Base-by-base conservation (phyloP, 192 early-diverging fungal genomes). In the Podila epicladia region DNA sequence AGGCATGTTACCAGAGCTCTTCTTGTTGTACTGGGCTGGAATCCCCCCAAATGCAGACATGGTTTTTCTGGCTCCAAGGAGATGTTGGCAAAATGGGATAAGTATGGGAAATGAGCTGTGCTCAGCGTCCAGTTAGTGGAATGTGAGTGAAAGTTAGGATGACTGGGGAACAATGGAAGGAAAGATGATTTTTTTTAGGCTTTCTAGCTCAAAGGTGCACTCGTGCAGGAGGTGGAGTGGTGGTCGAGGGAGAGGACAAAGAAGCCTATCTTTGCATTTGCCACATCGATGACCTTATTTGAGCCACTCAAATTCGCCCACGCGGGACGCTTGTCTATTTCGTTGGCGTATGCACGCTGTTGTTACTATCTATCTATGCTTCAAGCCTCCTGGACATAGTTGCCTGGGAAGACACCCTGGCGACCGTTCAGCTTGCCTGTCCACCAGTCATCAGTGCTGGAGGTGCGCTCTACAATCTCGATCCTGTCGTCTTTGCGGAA, bases 361-460 rank as follows among this genome's bases (percentile, higher is more conserved):
- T 69, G 32, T 64, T 69, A 2, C 29, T 31, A 20, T 41, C n/a
- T 68, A 4, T 6, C 57, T 33, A 58, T n/a, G 24, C 55, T 59
- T 45, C 28, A 74, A 19, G 64, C 5, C 51, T 76, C 74, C 19
- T 76, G 74, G 1, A 76, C 74, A 61, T 76, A 76, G 33, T 60
- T 76, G 28, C 71, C 93, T 67, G 93, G 93, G 76, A 94, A 94
- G 15, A 92, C 82, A 26, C 93, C 93, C n/a, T 74, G 71, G 4
- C 67, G 69, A 9, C 91, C 91, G 63, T 90, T 84, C 28, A 91
- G 69, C n/a, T 67, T 83, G 6, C 94, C 94, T 4, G 91, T 95
- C 94, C 94, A 95, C 94, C 94, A 95, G 62, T 92, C 94, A 69
- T 95, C 86, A 6, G 69, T 68, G 63, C 85, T 84, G 17, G 71